Percentiles rank a stretch among this genome's conserved stretches.
Conservation (phyloP, 2,329 filamentous ascomycete species). For the Aspergillus ibericus region DNA sequence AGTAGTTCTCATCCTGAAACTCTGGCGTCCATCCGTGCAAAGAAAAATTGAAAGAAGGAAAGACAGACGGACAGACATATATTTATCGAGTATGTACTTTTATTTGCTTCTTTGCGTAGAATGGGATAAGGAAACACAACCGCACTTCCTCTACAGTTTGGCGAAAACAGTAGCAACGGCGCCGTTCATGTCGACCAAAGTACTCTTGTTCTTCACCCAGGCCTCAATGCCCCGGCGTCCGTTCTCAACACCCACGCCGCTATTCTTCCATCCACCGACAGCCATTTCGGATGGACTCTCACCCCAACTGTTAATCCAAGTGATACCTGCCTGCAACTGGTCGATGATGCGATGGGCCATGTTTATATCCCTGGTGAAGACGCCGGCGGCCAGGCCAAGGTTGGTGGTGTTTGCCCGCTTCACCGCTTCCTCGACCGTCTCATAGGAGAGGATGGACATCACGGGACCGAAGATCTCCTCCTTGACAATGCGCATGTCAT, state of each 20-base stretch:
- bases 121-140: background rate
- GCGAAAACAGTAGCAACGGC: constrained; percentile 70
- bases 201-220: constrained; percentile 86
- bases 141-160: constrained; percentile 54
- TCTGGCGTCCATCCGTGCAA: no score
- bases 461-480: constrained; percentile 92
- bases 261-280: constrained; percentile 89
- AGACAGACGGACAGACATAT: no score
- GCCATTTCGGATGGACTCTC: constrained; percentile 90
- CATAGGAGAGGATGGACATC: constrained; percentile 76
- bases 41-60: no score
- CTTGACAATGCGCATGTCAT: constrained; percentile 73
- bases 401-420: constrained; percentile 72
- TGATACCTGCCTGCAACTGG: constrained; percentile 78
- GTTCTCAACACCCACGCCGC: constrained; percentile 84
- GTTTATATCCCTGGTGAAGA: constrained; percentile 76
- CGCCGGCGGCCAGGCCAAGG: constrained; percentile 78
- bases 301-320: constrained; percentile 94
- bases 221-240: constrained; percentile 74
- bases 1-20: background rate
- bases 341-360: constrained; percentile 70
- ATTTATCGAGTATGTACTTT: background rate
- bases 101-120: background rate
- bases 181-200: constrained; percentile 77
- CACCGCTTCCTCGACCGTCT: constrained; percentile 68